Evolutionary conservation across 306 rosid genomes (phyloP), one percentile per base, ranked within the genome.

Genomic region (Sicyos baderoa): DNA sequence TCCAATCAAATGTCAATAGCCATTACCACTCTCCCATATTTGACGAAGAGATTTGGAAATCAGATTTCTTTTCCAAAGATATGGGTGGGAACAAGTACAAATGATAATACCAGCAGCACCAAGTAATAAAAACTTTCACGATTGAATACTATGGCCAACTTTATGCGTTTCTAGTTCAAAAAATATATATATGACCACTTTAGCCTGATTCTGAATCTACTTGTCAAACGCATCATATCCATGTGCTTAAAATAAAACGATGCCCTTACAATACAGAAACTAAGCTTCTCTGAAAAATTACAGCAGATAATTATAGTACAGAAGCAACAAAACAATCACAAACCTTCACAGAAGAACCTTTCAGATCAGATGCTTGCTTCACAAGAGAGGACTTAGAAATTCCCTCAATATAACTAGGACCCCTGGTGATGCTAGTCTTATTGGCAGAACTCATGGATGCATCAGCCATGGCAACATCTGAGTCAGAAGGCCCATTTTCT

Each of bases 391-490:
- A 88, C 78, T 94, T 94, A 10, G 97, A 90, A 80, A 94, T 68
- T 73, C 97, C 99, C 79, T 94, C 99, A 49, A 94, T 86, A 82
- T 90, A 82, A 86, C 88, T 81, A 60, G 95, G 80, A 44, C 95
- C 87, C 77, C 96, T 85, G 67, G 82, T 73, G 63, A 81, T 72
- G 50, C 84, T 40, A 73, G 80, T 80, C 87, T 90, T 67, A 23
- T 49, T 93, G 61, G 66, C 74, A 63, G 87, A 72, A 77, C 76
- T 80, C 42, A 85, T 73, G 66, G 84, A 86, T 51, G 96, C 99
- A 85, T 94, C 99, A 65, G 87, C 79, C 99, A 94, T 94, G 65
- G 97, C 82, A 79, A 94, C 88, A 84, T 94, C 99, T 74, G 82
- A 97, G 77, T 94, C 99, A 67, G 95, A 77, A 16, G 87, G 86